Conservation (phyloP, 495 filamentous ascomycete species). For the Penicillium egyptiacum region DNA sequence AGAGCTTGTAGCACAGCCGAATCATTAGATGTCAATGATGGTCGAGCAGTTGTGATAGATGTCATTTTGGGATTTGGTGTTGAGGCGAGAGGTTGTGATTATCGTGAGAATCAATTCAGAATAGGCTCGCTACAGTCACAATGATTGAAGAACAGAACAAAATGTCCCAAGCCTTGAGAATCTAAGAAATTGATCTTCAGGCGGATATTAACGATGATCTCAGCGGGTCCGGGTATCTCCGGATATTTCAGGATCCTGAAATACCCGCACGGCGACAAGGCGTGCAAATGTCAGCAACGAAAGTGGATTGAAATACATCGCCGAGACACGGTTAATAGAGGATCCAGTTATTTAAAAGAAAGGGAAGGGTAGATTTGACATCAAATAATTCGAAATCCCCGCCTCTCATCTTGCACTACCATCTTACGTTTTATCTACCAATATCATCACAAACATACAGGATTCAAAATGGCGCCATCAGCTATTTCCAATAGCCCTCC, state of each 20-base stretch:
- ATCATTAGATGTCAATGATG: conserved; percentile 66
- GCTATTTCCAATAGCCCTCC: conserved; percentile 59
- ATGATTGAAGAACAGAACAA: not conserved
- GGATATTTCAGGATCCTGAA: conserved; percentile 21
- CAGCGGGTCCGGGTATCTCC: conserved; percentile 23
- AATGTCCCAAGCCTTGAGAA: not conserved
- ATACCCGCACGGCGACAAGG: conserved; percentile 2
- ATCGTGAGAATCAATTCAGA: not conserved
- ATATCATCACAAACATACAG: conserved; percentile 1
- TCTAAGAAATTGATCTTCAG: not conserved
- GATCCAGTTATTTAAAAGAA: conserved; percentile 1
- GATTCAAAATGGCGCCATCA: conserved; percentile 65
- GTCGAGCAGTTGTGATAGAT: conserved; percentile 45
- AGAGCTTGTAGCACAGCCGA: conserved; percentile 71
- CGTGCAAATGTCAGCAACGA: not conserved
- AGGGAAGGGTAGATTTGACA: not conserved
- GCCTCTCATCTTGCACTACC: conserved; percentile 3
- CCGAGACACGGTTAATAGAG: conserved; percentile 16
- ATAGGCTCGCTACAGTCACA: not conserved
- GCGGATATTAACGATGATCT: conserved; percentile 11
- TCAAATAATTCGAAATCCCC: conserved; percentile 7
- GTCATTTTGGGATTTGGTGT: conserved; percentile 19
- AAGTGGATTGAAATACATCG: conserved; percentile 10
- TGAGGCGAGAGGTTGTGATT: not conserved
- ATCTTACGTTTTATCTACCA: not conserved